These are phyloP conservation scores for Aristolochia contorta DNA, from an alignment of 164 flowering plant genomes.

Conservation along the genomic window DNA sequence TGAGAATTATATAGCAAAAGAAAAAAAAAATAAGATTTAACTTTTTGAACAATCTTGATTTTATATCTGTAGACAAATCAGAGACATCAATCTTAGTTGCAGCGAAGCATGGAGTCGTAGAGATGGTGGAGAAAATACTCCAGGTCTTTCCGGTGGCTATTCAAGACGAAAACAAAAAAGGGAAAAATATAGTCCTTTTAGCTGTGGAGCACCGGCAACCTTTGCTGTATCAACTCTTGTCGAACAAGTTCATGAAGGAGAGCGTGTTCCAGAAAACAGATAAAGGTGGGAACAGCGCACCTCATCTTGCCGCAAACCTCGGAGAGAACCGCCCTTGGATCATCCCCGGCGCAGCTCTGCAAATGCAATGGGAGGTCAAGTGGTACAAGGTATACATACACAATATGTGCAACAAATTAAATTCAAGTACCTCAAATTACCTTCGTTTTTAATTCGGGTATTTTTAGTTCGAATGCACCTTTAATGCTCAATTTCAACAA, in stretches of 20 bases:
- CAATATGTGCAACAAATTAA: background rate
- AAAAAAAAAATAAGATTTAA: too few relatives aligned
- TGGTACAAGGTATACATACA: slow-evolving; percentile 33
- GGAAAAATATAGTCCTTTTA: slow-evolving; percentile 26
- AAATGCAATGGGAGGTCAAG: slow-evolving; percentile 44
- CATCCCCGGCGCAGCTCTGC: slow-evolving; percentile 35
- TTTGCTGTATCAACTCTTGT: slow-evolving; percentile 19
- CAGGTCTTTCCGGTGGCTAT: slow-evolving; percentile 27
- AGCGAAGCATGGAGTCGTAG: slow-evolving; percentile 31
- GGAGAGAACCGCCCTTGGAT: slow-evolving; percentile 31
- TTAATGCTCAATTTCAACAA: too few relatives aligned
- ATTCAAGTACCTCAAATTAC: too few relatives aligned
- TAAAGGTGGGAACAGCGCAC: slow-evolving; percentile 28
- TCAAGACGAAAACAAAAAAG: slow-evolving; percentile 20
- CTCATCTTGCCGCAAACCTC: slow-evolving; percentile 30
- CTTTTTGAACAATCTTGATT: background rate
- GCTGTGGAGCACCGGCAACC: slow-evolving; percentile 44
- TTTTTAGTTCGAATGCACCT: too few relatives aligned
- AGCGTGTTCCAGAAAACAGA: slow-evolving; percentile 24
- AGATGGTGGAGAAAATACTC: slow-evolving; percentile 29
- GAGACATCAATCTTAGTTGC: slow-evolving; percentile 33
- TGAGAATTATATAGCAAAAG: background rate
- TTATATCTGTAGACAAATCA: background rate
- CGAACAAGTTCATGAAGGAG: slow-evolving; percentile 11
- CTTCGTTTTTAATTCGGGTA: too few relatives aligned